These are phyloP conservation scores for Pseudocercospora musae DNA, from an alignment of 2,329 filamentous ascomycete species.

Conservation along the genomic window DNA sequence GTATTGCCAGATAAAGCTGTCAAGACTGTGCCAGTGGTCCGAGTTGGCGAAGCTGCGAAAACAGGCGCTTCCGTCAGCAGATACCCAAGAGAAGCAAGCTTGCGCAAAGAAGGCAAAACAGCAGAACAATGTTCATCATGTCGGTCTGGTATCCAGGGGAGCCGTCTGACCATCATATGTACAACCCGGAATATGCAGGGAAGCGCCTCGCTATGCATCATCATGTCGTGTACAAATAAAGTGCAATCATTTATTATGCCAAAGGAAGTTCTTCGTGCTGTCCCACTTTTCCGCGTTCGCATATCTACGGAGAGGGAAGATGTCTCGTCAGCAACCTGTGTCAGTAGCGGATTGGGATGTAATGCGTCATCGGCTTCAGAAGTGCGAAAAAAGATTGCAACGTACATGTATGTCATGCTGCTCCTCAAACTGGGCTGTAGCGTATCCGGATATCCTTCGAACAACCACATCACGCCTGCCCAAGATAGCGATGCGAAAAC, in stretches of 20 bases:
- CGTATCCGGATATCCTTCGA: slow-evolving; percentile 85
- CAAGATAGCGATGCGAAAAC: slow-evolving; percentile 87
- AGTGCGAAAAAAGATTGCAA: slow-evolving; percentile 25
- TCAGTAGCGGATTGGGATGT: slow-evolving; percentile 19
- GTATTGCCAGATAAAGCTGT: slow-evolving; percentile 27
- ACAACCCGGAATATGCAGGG: background rate
- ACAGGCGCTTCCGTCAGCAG: slow-evolving; percentile 13
- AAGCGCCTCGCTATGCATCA: slow-evolving; percentile 14
- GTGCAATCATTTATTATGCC: slow-evolving; percentile 64
- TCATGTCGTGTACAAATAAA: slow-evolving; percentile 1
- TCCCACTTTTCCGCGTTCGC: slow-evolving; percentile 87
- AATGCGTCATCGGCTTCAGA: slow-evolving; percentile 1
- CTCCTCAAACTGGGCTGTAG: slow-evolving; percentile 86
- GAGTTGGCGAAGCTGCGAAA: slow-evolving; percentile 29
- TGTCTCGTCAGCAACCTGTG: slow-evolving; percentile 31
- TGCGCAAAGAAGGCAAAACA: background rate
- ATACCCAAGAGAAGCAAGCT: background rate
- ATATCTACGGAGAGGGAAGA: slow-evolving; percentile 49
- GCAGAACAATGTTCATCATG: background rate
- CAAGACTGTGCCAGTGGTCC: slow-evolving; percentile 26
- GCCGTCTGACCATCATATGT: background rate
- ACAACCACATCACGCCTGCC: slow-evolving; percentile 93
- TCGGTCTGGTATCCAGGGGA: slow-evolving; percentile 1
- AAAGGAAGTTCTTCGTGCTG: slow-evolving; percentile 74
- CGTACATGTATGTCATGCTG: slow-evolving; percentile 97